These are phyloP conservation scores for Apiospora arundinis DNA, from an alignment of 2,329 filamentous ascomycete genomes.

Conservation along the genomic window DNA sequence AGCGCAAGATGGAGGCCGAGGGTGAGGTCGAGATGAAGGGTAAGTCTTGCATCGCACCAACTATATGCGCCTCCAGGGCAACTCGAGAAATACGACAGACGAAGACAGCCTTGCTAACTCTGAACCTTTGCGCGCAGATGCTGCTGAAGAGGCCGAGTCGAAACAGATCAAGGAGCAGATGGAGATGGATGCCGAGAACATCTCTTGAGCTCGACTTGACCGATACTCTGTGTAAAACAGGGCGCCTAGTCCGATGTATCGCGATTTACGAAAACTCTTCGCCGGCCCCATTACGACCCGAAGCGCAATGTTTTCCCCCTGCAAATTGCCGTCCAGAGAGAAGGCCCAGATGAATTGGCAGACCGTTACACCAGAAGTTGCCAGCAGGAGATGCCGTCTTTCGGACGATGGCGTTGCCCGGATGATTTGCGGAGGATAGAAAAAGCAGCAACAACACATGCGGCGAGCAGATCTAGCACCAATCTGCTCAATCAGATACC, in stretches of 20 bases:
- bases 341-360: neutral
- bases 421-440: neutral
- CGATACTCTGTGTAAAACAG: neutral
- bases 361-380: neutral
- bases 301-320: neutral
- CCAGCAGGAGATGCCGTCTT: neutral
- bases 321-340: neutral
- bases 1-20: slow-evolving; percentile 41
- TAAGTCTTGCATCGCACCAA: slow-evolving; percentile 24
- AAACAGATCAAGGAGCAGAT: slow-evolving; percentile 20
- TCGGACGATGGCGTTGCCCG: neutral
- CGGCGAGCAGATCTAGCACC: neutral
- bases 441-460: neutral
- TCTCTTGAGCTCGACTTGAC: slow-evolving; percentile 22
- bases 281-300: neutral
- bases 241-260: neutral
- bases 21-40: slow-evolving; percentile 43
- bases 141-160: slow-evolving; percentile 12
- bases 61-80: too few species aligned
- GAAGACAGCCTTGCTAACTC: neutral
- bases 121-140: neutral
- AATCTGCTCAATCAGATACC: neutral
- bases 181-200: slow-evolving; percentile 27
- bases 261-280: neutral
- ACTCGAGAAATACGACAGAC: neutral